Evolutionary conservation across 2,329 filamentous ascomycete genomes (phyloP), one percentile per base, ranked within the genome.

Genomic region (Pseudogymnoascus sp.): DNA sequence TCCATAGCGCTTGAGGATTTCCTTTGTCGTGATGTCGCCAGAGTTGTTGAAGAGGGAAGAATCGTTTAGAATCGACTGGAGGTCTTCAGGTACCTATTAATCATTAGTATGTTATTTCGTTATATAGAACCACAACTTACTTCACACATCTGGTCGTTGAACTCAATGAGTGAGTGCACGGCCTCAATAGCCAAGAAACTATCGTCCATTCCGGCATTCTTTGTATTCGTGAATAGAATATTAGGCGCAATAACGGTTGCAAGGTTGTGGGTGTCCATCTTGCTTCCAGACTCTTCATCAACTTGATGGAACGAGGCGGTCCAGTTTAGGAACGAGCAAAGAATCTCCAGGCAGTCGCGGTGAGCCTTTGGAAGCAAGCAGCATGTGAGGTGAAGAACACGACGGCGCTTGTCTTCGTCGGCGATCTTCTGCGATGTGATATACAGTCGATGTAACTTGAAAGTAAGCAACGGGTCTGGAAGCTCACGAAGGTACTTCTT

Each of bases 181-280:
- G 94, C 92, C 70, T 94, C 90, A 64, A 99, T 97, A 31, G 93
- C 92, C 70, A 89, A 83, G 77, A 97, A 97, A 64, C 92, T 94
- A 68, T 96, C 92, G 69, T 95, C 93, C 66, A 92, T 83, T 44
- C 83, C 84, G 5, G 82, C 79, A 58, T 80, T 81, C 72, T 87
- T 88, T 41, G 82, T 76, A 66, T 79, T 80, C 66, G 87, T 89
- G 68, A 89, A 92, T 10, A 97, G 81, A 64, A 99, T 91, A 70
- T 99, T 99, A 0, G 94, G 94, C 4, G 93, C 92, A 74, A 99
- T 97, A 65, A 99, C 94, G 2, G 95, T 97, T 3, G 94, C 91
- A 65, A 99, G 82, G 71, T 99, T 99, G 78, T 96, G 92, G 60
- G 96, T 89, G 73, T 99, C 94, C 94, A 99, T 99, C 80, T 97